phyloP scores from a whole-genome alignment of 179 eudicot genomes.

The Spergularia azorica region DNA sequence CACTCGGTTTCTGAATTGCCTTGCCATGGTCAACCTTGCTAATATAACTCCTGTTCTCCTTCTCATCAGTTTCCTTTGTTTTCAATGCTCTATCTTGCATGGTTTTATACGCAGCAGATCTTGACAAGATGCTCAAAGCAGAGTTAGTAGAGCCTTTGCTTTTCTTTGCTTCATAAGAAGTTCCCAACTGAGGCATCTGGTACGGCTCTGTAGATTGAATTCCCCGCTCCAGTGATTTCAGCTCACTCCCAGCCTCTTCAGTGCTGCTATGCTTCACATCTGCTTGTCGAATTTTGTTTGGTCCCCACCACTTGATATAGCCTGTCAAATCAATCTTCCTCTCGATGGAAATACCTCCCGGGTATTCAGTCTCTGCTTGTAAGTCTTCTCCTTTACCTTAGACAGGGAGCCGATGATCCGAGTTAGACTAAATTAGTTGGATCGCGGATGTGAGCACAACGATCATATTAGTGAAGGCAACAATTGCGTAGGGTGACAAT shows the following conservation, averaged over 20 bases:
- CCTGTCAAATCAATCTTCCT: conserved; percentile 90
- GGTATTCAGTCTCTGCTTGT: conserved; percentile 56
- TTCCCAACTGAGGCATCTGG: conserved; percentile 87
- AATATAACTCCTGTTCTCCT: conserved; percentile 67
- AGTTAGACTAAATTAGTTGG: conserved; percentile 7
- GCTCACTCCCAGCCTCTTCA: conserved; percentile 77
- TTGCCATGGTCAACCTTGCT: conserved; percentile 66
- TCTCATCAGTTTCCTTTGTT: conserved; percentile 76
- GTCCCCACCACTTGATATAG: conserved; percentile 94
- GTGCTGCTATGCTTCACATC: conserved; percentile 57
- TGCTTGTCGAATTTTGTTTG: conserved; percentile 54
- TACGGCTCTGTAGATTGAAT: conserved; percentile 74
- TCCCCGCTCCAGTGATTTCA: conserved; percentile 66
- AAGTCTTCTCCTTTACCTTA: conserved; percentile 65
- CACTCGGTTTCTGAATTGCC: conserved; percentile 56
- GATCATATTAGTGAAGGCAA: conserved; percentile 10
- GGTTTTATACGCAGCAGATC: conserved; percentile 82
- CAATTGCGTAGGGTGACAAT: conserved; percentile 2
- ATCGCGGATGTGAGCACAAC: neutral
- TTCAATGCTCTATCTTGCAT: conserved; percentile 77
- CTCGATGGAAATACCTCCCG: conserved; percentile 64
- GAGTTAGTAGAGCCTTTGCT: conserved; percentile 55
- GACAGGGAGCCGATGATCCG: neutral
- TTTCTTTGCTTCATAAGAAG: conserved; percentile 56
- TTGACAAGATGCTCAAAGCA: conserved; percentile 81